phyloP scores from a whole-genome alignment of 139 green algal species.

The Spirogloea muscicola region DNA sequence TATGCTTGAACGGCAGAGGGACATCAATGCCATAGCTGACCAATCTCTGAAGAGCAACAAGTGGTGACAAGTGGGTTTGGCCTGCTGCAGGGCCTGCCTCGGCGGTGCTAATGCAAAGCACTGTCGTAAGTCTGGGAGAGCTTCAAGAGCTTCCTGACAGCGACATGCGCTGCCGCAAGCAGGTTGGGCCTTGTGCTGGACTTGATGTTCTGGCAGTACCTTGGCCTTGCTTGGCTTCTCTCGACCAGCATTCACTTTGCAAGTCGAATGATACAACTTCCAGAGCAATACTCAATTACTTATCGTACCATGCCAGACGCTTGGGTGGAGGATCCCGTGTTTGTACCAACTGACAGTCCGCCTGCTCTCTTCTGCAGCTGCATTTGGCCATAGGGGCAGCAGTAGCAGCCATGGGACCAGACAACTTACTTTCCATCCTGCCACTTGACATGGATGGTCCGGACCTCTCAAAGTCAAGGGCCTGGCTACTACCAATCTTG shows the following conservation, averaged over 20 bases:
- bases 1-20: neutral
- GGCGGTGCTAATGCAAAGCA: neutral
- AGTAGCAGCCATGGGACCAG: slow-evolving; percentile 62
- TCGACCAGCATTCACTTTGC: no score
- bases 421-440: slow-evolving; percentile 33
- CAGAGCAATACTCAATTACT: no score
- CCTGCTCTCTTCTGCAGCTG: no score
- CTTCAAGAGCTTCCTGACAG: neutral
- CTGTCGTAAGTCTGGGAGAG: neutral
- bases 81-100: slow-evolving; percentile 7
- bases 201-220: no score
- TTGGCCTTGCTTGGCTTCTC: no score
- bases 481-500: slow-evolving; percentile 89
- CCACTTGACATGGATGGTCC: slow-evolving; percentile 44
- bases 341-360: no score
- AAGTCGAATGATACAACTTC: no score
- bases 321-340: no score
- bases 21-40: neutral
- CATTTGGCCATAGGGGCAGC: slow-evolving; percentile 67
- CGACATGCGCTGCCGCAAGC: slow-evolving; percentile 14
- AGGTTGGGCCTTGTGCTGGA: no score
- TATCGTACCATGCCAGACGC: no score
- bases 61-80: neutral
- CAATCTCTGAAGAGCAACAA: no score
- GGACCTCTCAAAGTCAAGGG: slow-evolving; percentile 55